Conservation (phyloP, 805 yeast species). For the Sungouiella thailandica region DNA sequence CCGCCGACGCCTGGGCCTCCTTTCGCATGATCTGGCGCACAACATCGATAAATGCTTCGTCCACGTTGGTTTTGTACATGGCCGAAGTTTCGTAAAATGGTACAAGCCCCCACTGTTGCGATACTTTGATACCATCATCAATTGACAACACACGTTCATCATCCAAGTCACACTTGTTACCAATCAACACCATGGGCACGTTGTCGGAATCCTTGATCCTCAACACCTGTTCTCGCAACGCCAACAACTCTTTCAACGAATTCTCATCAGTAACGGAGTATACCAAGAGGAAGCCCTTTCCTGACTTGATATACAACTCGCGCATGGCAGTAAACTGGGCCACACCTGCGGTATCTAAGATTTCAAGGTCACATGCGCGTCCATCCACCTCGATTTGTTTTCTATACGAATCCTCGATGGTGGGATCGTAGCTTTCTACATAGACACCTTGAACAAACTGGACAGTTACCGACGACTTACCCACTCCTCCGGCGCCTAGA, state of each 20-base stretch:
- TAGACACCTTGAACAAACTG: constrained; percentile 89
- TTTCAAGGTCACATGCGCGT: constrained; percentile 77
- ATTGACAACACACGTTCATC: constrained; percentile 71
- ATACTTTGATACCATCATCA: constrained; percentile 77
- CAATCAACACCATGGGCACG: constrained; percentile 88
- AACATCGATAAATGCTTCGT: constrained; percentile 83
- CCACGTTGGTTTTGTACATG: constrained; percentile 82
- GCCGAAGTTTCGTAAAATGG: constrained; percentile 95
- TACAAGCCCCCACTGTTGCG: constrained; percentile 82
- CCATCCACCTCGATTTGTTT: constrained; percentile 87
- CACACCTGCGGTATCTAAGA: constrained; percentile 58
- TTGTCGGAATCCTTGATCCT: constrained; percentile 71
- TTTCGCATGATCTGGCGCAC: constrained; percentile 85
- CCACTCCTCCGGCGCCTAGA: constrained; percentile 96
- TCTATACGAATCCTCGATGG: constrained; percentile 92
- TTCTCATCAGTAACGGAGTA: constrained; percentile 57
- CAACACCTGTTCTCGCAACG: constrained; percentile 77
- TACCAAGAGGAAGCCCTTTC: constrained; percentile 65
- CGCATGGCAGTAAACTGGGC: constrained; percentile 96
- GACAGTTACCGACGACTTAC: constrained; percentile 89
- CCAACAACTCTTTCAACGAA: constrained; percentile 71
- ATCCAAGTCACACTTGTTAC: constrained; percentile 83
- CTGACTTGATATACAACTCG: constrained; percentile 80
- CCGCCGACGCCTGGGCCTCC: constrained; percentile 47
- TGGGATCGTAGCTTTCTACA: constrained; percentile 91